These are phyloP conservation scores for Castanea sativa DNA, from an alignment of 306 rosid species.

Conservation along the genomic window DNA sequence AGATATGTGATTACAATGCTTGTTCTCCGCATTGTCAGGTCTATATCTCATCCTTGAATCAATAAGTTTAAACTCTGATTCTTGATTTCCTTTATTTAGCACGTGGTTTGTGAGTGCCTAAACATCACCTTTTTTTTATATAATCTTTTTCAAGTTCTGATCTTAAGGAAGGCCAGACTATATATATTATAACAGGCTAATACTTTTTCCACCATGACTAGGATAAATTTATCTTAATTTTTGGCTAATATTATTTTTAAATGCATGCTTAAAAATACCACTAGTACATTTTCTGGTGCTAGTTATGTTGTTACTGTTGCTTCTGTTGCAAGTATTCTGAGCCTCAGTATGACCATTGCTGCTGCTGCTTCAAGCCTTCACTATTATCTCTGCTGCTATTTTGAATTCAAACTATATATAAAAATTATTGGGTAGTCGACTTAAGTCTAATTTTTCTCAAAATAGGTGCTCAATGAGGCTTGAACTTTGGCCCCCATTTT, in stretches of 20 bases:
- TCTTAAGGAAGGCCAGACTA: no score
- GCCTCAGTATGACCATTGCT: no score
- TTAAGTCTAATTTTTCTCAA: not conserved
- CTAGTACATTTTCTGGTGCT: no score
- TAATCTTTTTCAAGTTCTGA: no score
- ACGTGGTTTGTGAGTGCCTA: not conserved
- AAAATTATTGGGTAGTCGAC: not conserved
- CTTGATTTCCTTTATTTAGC: not conserved
- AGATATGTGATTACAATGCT: conserved; percentile 26
- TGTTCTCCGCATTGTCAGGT: conserved; percentile 50
- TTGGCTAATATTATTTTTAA: no score
- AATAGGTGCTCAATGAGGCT: not conserved
- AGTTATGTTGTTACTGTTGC: no score
- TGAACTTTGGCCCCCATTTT: not conserved
- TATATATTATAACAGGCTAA: no score
- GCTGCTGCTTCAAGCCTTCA: not conserved
- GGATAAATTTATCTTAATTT: no score
- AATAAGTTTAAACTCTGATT: not conserved
- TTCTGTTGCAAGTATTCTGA: no score
- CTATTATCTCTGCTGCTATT: not conserved
- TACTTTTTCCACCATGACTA: no score
- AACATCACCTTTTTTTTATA: not conserved
- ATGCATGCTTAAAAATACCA: no score
- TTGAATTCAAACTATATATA: not conserved
- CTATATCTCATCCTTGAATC: not conserved